These are phyloP conservation scores for Talaromyces funiculosus DNA, from an alignment of 2,329 filamentous ascomycete species.

Conservation along the genomic window DNA sequence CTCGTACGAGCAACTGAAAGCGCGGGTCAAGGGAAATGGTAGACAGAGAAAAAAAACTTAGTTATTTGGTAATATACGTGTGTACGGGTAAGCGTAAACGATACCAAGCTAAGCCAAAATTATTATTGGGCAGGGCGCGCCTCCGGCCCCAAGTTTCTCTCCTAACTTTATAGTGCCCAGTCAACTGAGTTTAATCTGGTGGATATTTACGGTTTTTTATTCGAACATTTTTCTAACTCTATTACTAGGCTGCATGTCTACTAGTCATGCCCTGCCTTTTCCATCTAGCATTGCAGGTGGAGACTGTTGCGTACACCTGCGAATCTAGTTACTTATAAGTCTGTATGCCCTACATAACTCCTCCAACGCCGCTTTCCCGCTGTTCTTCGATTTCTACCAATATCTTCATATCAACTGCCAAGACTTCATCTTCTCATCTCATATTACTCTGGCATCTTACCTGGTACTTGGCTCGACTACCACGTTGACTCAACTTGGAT, in stretches of 20 bases:
- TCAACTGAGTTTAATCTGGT: slow-evolving; percentile 1
- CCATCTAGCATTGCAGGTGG: background rate
- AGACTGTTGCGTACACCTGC: background rate
- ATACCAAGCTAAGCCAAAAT: slow-evolving; percentile 1
- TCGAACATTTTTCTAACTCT: background rate
- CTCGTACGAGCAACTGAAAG: background rate
- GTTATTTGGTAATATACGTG: background rate
- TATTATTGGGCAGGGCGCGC: slow-evolving; percentile 6
- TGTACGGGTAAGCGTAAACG: background rate
- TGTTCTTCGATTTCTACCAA: background rate
- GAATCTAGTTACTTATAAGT: background rate
- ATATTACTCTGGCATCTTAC: background rate
- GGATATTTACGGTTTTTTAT: slow-evolving; percentile 4
- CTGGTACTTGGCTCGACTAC: background rate
- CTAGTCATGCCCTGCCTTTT: slow-evolving; percentile 7
- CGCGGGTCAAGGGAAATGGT: background rate
- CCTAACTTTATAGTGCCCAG: slow-evolving; percentile 1
- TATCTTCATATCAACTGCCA: background rate
- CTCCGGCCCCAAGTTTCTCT: slow-evolving; percentile 8
- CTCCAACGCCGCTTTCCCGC: slow-evolving; percentile 1
- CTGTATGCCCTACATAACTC: slow-evolving; percentile 5
- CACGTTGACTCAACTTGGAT: background rate
- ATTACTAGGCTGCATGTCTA: slow-evolving; percentile 7
- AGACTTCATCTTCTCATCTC: background rate
- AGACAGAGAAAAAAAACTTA: background rate